Evolutionary conservation across 768 basidiomycete genomes (phyloP), one percentile per base, ranked within the genome.

Genomic region (Leucosporidium scottii): DNA sequence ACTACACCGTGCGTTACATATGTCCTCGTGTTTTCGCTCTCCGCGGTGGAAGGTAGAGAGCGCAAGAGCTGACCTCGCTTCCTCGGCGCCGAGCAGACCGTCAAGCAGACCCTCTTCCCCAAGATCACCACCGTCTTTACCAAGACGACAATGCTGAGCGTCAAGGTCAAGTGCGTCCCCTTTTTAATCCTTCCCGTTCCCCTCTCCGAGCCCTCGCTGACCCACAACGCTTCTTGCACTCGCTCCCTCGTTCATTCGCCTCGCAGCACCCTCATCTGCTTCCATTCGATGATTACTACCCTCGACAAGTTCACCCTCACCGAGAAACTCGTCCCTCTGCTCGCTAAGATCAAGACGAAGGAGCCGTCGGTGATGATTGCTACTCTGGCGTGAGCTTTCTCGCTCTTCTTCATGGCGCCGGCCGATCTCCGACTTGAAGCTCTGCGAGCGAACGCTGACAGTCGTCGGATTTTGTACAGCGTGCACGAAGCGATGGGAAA

Each of bases 271-370:
- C 79, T 93, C 34, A 70, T 68, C n/a, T 90, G 91, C 53, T 91
- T 93, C 79, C 78, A 91, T 34, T 80, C 84, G 28, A 89, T 94
- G 88, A 88, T 94, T 47, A 89, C 89, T 76, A 91, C 89, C 12
- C 83, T 94, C 51, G 91, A 94, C 79, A 90, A 92, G 80, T 76
- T 77, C 51, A 93, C 88, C 74, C 77, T 99, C 61, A 97, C 96
- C 1, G 92, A 94, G 75, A 97, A 96, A 77, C 83, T 99, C 25
- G 94, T 97, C 4, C 96, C 96, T 2, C 79, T 98, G 21, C 82
- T 99, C 30, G 88, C 93, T 0, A 96, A 91, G 77, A 96, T 98
- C 70, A 86, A 93, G 48, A 97, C 94, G 7, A 94, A 92, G 77
- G 93, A 97, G 76, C 94, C 94, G 15, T 86, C 88, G 59, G 94